These are phyloP conservation scores for Cryptococcus hybrid DNA, from an alignment of 1,284 basidiomycete species.

Conservation along the genomic window DNA sequence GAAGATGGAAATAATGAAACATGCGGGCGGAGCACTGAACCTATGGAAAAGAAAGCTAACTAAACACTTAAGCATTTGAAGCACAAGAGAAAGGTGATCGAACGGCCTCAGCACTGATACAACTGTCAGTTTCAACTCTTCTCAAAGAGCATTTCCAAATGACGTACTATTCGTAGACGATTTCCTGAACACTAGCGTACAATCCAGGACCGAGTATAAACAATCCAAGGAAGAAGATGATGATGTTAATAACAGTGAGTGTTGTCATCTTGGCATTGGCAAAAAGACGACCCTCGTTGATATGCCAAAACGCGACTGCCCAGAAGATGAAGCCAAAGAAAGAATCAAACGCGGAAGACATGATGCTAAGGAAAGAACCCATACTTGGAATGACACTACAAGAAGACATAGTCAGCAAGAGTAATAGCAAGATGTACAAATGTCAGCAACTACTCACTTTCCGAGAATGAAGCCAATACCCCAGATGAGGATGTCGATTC, in stretches of 20 bases:
- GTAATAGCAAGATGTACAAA: not conserved
- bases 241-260: constrained; percentile 43
- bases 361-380: constrained; percentile 50
- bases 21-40: too few relatives aligned
- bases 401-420: not conserved
- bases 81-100: constrained; percentile 13
- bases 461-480: constrained; percentile 62
- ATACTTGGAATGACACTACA: constrained; percentile 22
- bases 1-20: too few relatives aligned
- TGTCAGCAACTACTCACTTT: constrained; percentile 38
- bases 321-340: constrained; percentile 52
- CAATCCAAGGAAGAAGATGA: constrained; percentile 48
- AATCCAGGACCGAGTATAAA: constrained; percentile 55
- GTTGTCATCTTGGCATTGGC: constrained; percentile 22
- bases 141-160: not conserved
- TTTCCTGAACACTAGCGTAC: constrained; percentile 53
- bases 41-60: too few relatives aligned
- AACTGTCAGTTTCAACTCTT: not conserved
- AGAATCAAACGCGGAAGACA: constrained; percentile 39
- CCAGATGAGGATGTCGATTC: constrained; percentile 60
- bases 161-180: constrained; percentile 46
- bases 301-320: constrained; percentile 51
- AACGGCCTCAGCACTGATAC: constrained; percentile 10
- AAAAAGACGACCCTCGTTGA: constrained; percentile 47
- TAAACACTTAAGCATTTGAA: constrained; percentile 5